These are phyloP conservation scores for Sordariomycetes sp. DNA, from an alignment of 2,329 filamentous ascomycete species.

Conservation along the genomic window DNA sequence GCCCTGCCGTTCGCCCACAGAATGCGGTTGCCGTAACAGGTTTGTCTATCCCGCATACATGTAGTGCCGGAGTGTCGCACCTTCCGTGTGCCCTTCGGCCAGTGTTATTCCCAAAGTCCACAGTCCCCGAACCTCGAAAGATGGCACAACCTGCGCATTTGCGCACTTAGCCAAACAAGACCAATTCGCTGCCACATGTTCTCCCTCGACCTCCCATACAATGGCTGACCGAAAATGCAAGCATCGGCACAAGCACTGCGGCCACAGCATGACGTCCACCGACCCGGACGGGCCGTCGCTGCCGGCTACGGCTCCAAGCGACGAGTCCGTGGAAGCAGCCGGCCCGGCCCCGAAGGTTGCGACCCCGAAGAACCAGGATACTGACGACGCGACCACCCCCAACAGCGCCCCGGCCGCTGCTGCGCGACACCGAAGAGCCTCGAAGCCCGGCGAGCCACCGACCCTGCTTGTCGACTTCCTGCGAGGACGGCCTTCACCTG, in stretches of 20 bases:
- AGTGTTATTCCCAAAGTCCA: not conserved
- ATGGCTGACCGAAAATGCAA: slow-evolving; percentile 4
- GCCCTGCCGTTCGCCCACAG: not conserved
- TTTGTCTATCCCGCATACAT: not conserved
- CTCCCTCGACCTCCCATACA: not conserved
- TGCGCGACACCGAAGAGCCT: slow-evolving; percentile 20
- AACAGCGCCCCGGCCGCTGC: slow-evolving; percentile 29
- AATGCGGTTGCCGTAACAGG: not conserved
- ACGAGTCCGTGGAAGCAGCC: not conserved
- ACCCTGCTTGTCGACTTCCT: slow-evolving; percentile 48
- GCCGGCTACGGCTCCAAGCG: not conserved
- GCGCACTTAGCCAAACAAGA: slow-evolving; percentile 1
- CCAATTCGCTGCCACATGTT: slow-evolving; percentile 5
- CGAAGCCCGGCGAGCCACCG: slow-evolving; percentile 23
- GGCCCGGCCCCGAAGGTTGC: slow-evolving; percentile 5
- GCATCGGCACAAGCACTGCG: slow-evolving; percentile 2
- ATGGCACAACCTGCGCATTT: not conserved
- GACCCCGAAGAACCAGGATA: not conserved
- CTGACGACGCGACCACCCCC: slow-evolving; percentile 16
- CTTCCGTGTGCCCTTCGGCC: not conserved
- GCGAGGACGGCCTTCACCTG: slow-evolving; percentile 43
- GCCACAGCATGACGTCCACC: not conserved
- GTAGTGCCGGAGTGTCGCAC: not conserved
- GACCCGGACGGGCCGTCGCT: slow-evolving; percentile 1
- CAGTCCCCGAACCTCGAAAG: not conserved